Evolutionary conservation across 225 moss, liverwort and hornwort species (phyloP), one percentile per base, ranked within the genome.

Genomic region (Anthoceros angustus): DNA sequence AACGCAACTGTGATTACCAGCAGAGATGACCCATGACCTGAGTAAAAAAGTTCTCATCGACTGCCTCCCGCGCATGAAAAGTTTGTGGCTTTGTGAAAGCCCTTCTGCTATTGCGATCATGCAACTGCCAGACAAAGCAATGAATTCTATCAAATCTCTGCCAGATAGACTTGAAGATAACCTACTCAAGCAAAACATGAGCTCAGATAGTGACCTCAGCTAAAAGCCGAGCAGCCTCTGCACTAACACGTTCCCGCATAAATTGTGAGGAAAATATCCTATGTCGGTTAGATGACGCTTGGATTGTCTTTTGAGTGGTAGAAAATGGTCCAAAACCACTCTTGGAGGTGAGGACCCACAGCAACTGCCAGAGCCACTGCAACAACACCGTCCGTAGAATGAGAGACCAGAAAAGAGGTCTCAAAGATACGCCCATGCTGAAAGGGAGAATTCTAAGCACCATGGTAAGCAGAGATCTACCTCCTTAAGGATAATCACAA

Each of bases 31-130:
- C 20, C 18, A 79, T 75, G 61, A 90, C 94, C 83, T 95, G 91
- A 63, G 86, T 68, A 77, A 98, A 83, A 70, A 98, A 98, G 70
- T 78, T 83, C 46, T 98, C 98, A 64, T 98, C 98, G 39, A 92
- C 89, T 76, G 86, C 86, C 79, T 92, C 92, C 70, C 86, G 78
- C 32, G 98, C 98, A 74, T 98, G 92, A 69, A 98, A 98, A 41
- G 82, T 87, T 69, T 92, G 84, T 50, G 87, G 70, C 71, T 76
- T 69, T 45, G 92, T 86, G 72, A 92, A 98, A 67, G 86, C 88
- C 65, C 89, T 85, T 78, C 86, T 89, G 77, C 98, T 92, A 74
- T 98, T 98, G 69, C 98, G 98, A 55, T 98, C 87, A 82, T 98
- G 92, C 75, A 98, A 77, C 95, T 94, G 86, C 73, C 73, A 64